These are phyloP conservation scores for Aspergillus pseudoterreus DNA, from an alignment of 2,329 filamentous ascomycete genomes.

Conservation along the genomic window DNA sequence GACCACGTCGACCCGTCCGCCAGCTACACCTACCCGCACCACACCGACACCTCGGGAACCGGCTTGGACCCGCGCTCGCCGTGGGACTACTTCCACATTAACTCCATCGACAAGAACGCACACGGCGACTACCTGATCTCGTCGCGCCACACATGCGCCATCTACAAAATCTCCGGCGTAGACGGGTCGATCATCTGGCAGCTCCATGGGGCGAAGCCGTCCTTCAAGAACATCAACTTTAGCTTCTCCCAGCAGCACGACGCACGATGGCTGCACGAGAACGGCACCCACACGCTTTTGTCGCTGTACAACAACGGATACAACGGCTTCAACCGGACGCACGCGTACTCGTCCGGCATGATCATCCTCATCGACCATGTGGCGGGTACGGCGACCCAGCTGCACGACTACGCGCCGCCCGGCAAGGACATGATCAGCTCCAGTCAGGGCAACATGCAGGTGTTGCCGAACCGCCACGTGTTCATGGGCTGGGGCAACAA, in stretches of 20 bases:
- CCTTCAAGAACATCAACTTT: slow-evolving; percentile 37
- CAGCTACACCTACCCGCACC: slow-evolving; percentile 45
- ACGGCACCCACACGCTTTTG: slow-evolving; percentile 35
- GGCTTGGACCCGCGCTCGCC: slow-evolving; percentile 44
- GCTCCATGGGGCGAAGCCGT: slow-evolving; percentile 34
- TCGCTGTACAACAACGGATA: slow-evolving; percentile 42
- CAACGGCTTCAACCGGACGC: slow-evolving; percentile 39
- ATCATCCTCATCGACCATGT: slow-evolving; percentile 37
- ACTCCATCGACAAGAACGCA: slow-evolving; percentile 40
- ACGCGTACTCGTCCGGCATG: slow-evolving; percentile 37
- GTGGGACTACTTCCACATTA: slow-evolving; percentile 46
- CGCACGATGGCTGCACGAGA: slow-evolving; percentile 37
- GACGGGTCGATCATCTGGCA: slow-evolving; percentile 39
- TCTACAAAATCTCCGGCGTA: slow-evolving; percentile 40
- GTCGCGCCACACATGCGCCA: slow-evolving; percentile 37
- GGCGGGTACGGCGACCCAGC: slow-evolving; percentile 31
- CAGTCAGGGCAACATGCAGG: slow-evolving; percentile 39
- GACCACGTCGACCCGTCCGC: slow-evolving; percentile 48
- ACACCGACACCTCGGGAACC: slow-evolving; percentile 46
- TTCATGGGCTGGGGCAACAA: slow-evolving; percentile 44
- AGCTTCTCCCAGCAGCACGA: slow-evolving; percentile 44
- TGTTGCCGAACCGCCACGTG: slow-evolving; percentile 34
- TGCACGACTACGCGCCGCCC: slow-evolving; percentile 29
- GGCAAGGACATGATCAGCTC: slow-evolving; percentile 26
- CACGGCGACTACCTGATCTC: slow-evolving; percentile 42